phyloP scores from a whole-genome alignment of 257 asterid species.

The Plantago major region DNA sequence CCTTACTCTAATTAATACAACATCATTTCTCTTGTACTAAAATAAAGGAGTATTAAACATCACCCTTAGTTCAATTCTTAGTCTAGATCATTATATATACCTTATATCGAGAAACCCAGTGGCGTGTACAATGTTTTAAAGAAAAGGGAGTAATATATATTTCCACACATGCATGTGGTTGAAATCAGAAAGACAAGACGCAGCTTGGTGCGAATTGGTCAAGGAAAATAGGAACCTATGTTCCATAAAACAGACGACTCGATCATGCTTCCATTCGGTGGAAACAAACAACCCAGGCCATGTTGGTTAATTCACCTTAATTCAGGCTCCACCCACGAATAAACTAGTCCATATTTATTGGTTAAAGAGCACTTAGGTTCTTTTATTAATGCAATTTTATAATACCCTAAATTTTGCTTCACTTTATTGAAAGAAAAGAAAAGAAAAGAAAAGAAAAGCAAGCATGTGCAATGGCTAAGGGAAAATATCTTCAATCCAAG shows the following conservation, averaged over 20 bases:
- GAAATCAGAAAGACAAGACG: not conserved
- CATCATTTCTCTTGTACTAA: no score
- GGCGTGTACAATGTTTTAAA: not conserved
- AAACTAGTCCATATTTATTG: slow-evolving; percentile 9
- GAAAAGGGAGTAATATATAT: not conserved
- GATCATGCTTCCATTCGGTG: not conserved
- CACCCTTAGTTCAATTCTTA: no score
- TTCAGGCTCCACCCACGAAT: slow-evolving; percentile 10
- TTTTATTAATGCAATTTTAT: not conserved
- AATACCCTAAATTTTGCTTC: not conserved
- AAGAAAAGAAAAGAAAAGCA: no score
- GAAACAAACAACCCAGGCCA: not conserved
- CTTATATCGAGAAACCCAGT: no score
- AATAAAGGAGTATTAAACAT: no score
- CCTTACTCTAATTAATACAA: no score
- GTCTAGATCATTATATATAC: no score
- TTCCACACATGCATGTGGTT: not conserved
- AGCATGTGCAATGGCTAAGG: not conserved
- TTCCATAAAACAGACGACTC: slow-evolving; percentile 7
- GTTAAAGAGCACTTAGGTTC: not conserved
- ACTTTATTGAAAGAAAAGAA: not conserved
- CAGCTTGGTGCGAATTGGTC: not conserved
- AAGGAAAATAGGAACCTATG: slow-evolving; percentile 2
- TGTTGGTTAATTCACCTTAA: not conserved
- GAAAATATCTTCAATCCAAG: no score